Conservation (phyloP, 2,329 filamentous ascomycete genomes). For the Eutypa lata region DNA sequence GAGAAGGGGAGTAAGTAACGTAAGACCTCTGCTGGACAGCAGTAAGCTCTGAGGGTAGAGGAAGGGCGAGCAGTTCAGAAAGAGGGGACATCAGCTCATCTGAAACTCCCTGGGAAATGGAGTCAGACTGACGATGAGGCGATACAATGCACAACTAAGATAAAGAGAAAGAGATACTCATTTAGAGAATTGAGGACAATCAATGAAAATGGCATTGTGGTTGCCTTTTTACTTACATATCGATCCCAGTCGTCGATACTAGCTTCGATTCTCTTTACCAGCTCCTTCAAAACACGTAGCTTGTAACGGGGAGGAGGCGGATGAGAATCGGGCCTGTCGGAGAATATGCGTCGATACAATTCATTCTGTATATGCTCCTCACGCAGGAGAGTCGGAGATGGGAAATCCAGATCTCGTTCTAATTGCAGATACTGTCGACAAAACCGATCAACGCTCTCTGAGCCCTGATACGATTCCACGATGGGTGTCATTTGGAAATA, state of each 20-base stretch:
- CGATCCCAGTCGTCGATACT: conserved; percentile 78
- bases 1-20: conserved; percentile 65
- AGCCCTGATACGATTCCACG: not conserved
- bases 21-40: conserved; percentile 70
- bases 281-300: conserved; percentile 67
- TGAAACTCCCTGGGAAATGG: conserved; percentile 66
- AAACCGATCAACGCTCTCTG: conserved; percentile 45
- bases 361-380: conserved; percentile 60
- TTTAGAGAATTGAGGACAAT: too few relatives aligned
- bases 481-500: not conserved
- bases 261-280: conserved; percentile 67
- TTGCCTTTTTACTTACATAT: conserved; percentile 63
- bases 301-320: conserved; percentile 68
- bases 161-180: too few relatives aligned
- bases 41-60: conserved; percentile 60
- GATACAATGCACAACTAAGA: conserved; percentile 7
- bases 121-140: conserved; percentile 14
- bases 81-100: conserved; percentile 73
- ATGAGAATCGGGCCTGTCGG: conserved; percentile 49
- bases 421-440: conserved; percentile 79
- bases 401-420: conserved; percentile 62
- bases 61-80: conserved; percentile 60
- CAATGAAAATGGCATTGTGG: too few relatives aligned
- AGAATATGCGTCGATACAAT: conserved; percentile 66
- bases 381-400: conserved; percentile 55